A percentile compares a stretch with the other conserved stretches of the same genome.
Conservation (phyloP, 208 protist genomes). For the Endotrypanum monterogeii region DNA sequence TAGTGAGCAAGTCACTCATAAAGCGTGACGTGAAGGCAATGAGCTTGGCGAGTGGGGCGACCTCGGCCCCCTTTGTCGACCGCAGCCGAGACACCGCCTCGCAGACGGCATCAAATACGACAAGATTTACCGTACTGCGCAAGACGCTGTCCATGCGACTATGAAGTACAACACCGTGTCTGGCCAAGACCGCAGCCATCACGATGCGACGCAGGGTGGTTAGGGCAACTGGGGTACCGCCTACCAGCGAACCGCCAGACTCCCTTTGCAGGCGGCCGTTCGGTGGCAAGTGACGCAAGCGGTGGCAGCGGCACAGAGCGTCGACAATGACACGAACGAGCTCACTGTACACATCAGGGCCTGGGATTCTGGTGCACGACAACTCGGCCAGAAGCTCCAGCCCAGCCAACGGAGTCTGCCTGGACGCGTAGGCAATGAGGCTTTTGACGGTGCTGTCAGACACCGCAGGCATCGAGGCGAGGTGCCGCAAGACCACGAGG, state of each 20-base stretch:
- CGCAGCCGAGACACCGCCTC: constrained; percentile 78
- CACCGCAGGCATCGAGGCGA: constrained; percentile 64
- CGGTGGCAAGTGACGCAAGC: constrained; percentile 76
- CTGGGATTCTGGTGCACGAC: constrained; percentile 69
- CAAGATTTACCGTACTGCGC: constrained; percentile 79
- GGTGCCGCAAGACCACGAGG: constrained; percentile 78
- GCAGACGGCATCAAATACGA: constrained; percentile 87
- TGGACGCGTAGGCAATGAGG: constrained; percentile 56
- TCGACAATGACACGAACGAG: constrained; percentile 66
- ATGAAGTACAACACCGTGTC: constrained; percentile 76
- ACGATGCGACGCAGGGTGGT: constrained; percentile 55
- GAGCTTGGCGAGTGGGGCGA: constrained; percentile 62
- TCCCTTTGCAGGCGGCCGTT: constrained; percentile 71
- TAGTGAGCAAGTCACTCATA: constrained; percentile 56
- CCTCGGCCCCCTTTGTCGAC: constrained; percentile 45
- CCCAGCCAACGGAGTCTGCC: constrained; percentile 58
- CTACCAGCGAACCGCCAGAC: constrained; percentile 22
- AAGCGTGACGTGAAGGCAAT: constrained; percentile 76
- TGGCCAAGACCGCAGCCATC: constrained; percentile 61
- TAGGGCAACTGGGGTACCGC: constrained; percentile 11
- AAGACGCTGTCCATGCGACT: constrained; percentile 78
- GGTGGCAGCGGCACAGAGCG: constrained; percentile 64
- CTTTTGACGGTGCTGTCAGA: constrained; percentile 55
- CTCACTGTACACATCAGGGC: constrained; percentile 64
- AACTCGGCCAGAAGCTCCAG: constrained; percentile 81